phyloP scores from a whole-genome alignment of 176 grass and related monocot species.

The Hsuehochloa calcarea region DNA sequence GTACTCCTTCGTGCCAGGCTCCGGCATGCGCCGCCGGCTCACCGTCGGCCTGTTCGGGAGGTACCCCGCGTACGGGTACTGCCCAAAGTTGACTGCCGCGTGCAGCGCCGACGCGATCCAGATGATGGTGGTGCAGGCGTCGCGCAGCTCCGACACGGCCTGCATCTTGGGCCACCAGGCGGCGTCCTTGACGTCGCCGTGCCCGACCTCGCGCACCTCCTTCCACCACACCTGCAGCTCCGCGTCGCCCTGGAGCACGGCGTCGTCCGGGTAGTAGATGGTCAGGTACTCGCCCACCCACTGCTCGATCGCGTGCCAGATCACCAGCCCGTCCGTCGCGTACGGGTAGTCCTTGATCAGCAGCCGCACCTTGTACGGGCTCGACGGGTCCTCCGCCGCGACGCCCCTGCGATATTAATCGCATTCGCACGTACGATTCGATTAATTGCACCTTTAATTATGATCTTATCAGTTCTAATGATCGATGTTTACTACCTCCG shows the following conservation, averaged over 20 bases:
- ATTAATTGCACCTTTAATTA: background rate
- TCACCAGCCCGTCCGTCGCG: conserved; percentile 63
- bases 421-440: background rate
- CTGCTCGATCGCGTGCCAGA: conserved; percentile 70
- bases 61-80: conserved; percentile 81
- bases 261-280: conserved; percentile 68
- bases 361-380: conserved; percentile 56
- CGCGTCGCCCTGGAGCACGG: conserved; percentile 33
- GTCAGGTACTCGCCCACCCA: conserved; percentile 69
- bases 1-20: conserved; percentile 42
- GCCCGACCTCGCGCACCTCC: conserved; percentile 79
- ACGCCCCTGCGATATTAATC: conserved; percentile 42
- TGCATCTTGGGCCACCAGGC: conserved; percentile 62
- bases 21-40: conserved; percentile 68
- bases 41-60: conserved; percentile 72
- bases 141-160: conserved; percentile 44
- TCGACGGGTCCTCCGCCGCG: conserved; percentile 43
- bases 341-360: conserved; percentile 77
- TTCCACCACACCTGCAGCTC: conserved; percentile 89
- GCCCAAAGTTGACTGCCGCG: conserved; percentile 87
- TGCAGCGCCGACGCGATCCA: conserved; percentile 84
- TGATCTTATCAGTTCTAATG: background rate
- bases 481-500: conserved; percentile 38
- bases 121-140: conserved; percentile 68
- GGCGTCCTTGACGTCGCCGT: conserved; percentile 72